Evolutionary conservation across 805 yeast species (phyloP).

Genomic region (Ogataea nonfermentans): DNA sequence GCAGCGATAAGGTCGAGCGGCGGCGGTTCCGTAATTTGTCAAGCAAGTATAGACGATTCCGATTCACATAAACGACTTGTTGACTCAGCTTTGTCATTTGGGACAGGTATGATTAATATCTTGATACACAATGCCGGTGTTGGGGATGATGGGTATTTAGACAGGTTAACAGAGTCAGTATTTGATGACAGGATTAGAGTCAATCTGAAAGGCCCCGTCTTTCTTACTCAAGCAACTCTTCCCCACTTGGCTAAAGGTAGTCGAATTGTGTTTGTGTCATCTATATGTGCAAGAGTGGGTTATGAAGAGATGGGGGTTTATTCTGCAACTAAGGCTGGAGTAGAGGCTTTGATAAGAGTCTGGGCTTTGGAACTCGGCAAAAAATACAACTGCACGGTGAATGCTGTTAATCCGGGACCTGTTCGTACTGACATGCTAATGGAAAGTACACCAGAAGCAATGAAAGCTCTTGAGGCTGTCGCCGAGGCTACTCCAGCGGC

Average conservation of each 20-base stretch:
- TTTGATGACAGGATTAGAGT: slow-evolving; percentile 42
- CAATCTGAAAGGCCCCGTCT: slow-evolving; percentile 44
- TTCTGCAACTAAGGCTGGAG: slow-evolving; percentile 45
- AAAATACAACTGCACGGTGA: slow-evolving; percentile 41
- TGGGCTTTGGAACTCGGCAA: slow-evolving; percentile 43
- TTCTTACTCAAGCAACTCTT: slow-evolving; percentile 46
- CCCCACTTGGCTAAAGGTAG: slow-evolving; percentile 41
- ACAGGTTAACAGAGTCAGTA: slow-evolving; percentile 23
- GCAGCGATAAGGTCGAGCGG: slow-evolving; percentile 8
- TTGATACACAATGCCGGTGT: slow-evolving; percentile 44
- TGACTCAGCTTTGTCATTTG: slow-evolving; percentile 9
- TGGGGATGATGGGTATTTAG: slow-evolving; percentile 30
- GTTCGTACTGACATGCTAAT: slow-evolving; percentile 40
- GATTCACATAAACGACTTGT: slow-evolving; percentile 4
- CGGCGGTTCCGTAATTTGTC: slow-evolving; percentile 11
- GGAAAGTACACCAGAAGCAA: slow-evolving; percentile 15
- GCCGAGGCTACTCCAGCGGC: slow-evolving; percentile 19
- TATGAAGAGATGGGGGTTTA: slow-evolving; percentile 45
- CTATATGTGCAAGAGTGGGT: slow-evolving; percentile 48
- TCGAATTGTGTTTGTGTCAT: slow-evolving; percentile 46
- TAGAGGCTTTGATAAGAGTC: slow-evolving; percentile 42
- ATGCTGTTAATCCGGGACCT: slow-evolving; percentile 47
- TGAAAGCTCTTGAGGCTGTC: slow-evolving; percentile 9
- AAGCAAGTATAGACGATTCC: slow-evolving; percentile 9
- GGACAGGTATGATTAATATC: slow-evolving; percentile 35